Evolutionary conservation across 192 early-diverging fungal genomes (phyloP).

Genomic region (Rhizophagus clarus): DNA sequence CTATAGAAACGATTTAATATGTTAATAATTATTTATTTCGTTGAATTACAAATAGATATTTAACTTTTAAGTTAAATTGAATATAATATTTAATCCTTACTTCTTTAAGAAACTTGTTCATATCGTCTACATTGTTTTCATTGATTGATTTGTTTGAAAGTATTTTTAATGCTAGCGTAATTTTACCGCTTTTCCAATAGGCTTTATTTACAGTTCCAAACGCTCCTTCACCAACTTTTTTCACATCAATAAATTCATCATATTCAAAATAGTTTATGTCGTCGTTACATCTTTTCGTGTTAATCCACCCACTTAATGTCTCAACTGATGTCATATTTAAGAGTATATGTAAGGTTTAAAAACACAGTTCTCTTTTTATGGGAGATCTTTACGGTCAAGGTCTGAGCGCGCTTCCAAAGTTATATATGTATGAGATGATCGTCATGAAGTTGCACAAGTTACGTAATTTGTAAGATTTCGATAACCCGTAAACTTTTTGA

Average conservation of each 20-base stretch:
- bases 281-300: not conserved
- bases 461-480: too few species aligned
- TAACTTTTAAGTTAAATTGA: not conserved
- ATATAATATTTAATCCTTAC: not conserved
- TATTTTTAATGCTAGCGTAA: not conserved
- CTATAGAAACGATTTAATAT: too few species aligned
- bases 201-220: not conserved
- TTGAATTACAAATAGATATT: too few species aligned
- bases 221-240: not conserved
- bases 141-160: not conserved
- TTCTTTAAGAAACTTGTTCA: not conserved
- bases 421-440: too few species aligned
- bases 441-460: too few species aligned
- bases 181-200: not conserved
- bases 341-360: too few species aligned
- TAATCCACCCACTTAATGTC: not conserved
- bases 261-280: not conserved
- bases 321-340: too few species aligned
- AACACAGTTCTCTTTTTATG: too few species aligned
- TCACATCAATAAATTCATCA: not conserved
- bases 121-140: not conserved
- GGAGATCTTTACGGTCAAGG: too few species aligned
- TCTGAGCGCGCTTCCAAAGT: too few species aligned
- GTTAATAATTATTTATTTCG: too few species aligned
- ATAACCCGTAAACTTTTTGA: too few species aligned